Percentiles rank a stretch among this genome's conserved stretches.
Conservation (phyloP, 305 asterid species). For the Fraxinus dipetala region DNA sequence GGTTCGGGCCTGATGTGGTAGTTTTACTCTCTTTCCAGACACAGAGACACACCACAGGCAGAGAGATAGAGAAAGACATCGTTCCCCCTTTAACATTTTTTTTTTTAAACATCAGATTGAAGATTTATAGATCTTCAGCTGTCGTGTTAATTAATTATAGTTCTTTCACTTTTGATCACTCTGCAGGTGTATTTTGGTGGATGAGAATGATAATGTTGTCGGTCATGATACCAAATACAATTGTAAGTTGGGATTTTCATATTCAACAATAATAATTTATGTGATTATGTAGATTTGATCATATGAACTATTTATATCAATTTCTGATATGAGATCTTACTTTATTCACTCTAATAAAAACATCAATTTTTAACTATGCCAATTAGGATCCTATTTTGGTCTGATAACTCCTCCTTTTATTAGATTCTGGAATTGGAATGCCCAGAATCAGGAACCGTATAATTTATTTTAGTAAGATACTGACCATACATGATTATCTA, state of each 20-base stretch:
- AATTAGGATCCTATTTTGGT: background rate
- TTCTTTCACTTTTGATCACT: slow-evolving; percentile 3
- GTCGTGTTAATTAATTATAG: background rate
- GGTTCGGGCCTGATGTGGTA: background rate
- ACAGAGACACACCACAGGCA: background rate
- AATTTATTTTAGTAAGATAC: slow-evolving; percentile 3
- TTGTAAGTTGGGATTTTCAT: slow-evolving; percentile 47
- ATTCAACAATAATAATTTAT: background rate
- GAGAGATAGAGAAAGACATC: background rate
- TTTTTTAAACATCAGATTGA: background rate
- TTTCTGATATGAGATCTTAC: background rate
- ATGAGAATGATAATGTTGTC: slow-evolving; percentile 73
- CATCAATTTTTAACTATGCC: background rate
- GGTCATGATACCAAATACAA: slow-evolving; percentile 94
- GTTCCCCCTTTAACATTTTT: background rate
- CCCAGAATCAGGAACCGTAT: slow-evolving; percentile 1
- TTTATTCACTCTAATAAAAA: background rate
- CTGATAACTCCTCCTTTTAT: background rate
- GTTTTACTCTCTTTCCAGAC: background rate
- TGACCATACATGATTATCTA: background rate
- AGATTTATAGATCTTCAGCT: background rate
- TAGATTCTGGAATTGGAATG: background rate
- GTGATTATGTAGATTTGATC: background rate
- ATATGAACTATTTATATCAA: background rate
- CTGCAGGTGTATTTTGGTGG: slow-evolving; percentile 94